Conservation (phyloP, 345 rosid species). For the Aquilaria yunnanensis region DNA sequence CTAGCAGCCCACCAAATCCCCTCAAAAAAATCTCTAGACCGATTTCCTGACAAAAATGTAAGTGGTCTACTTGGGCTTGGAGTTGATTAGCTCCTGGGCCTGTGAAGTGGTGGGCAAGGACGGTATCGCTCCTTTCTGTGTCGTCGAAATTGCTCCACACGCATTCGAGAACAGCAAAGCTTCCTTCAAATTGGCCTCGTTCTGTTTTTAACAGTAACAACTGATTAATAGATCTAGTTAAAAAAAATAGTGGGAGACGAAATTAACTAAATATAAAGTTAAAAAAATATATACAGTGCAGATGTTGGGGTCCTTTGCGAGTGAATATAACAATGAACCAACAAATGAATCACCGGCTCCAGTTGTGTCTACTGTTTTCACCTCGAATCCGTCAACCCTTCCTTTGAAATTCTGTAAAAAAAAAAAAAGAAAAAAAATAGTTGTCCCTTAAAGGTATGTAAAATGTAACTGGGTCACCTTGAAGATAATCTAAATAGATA, state of each 20-base stretch:
- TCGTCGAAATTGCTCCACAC: slow-evolving; percentile 61
- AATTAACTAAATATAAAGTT: slow-evolving; percentile 6
- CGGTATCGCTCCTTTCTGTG: slow-evolving; percentile 64
- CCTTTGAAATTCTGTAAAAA: slow-evolving; percentile 41
- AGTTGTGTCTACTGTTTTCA: slow-evolving; percentile 58
- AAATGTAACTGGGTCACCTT: too few species aligned
- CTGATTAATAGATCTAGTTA: background rate
- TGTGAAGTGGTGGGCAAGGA: slow-evolving; percentile 44
- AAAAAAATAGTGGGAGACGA: background rate
- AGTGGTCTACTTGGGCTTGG: slow-evolving; percentile 9
- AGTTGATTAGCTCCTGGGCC: slow-evolving; percentile 41
- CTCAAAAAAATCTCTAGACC: too few species aligned
- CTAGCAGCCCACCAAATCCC: too few species aligned
- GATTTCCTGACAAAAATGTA: too few species aligned
- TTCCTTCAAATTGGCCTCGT: slow-evolving; percentile 47
- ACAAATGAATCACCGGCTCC: slow-evolving; percentile 75
- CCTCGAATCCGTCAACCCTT: slow-evolving; percentile 33
- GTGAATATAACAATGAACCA: slow-evolving; percentile 35
- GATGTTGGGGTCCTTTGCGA: slow-evolving; percentile 33
- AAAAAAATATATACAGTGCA: slow-evolving; percentile 15
- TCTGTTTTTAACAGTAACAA: slow-evolving; percentile 13
- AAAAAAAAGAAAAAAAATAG: background rate
- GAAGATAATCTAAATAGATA: too few species aligned
- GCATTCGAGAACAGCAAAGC: slow-evolving; percentile 49
- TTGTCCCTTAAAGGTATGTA: too few species aligned